phyloP scores from a whole-genome alignment of 1,284 basidiomycete genomes.

The Boletus hoseneyae region DNA sequence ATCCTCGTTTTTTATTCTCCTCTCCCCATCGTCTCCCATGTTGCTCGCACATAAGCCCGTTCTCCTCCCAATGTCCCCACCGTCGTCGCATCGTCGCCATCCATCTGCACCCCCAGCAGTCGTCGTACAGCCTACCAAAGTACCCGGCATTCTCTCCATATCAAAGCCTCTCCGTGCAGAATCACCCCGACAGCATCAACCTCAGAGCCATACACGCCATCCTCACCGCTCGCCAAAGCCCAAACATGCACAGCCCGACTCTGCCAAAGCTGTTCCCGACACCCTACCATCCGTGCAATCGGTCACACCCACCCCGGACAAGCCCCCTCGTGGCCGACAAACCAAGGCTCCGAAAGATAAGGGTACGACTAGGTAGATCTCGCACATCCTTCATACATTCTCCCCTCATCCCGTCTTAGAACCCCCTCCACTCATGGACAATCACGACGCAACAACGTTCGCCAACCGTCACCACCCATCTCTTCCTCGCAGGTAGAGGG shows the following conservation, averaged over 20 bases:
- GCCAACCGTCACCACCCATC: constrained; percentile 59
- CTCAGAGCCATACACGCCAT: constrained; percentile 29
- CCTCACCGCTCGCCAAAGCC: constrained; percentile 37
- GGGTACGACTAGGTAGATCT: constrained; percentile 29
- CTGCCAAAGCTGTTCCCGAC: constrained; percentile 17
- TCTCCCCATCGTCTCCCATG: constrained; percentile 33
- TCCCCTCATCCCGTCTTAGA: constrained; percentile 32
- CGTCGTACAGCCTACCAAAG: constrained; percentile 64
- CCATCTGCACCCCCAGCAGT: constrained; percentile 66
- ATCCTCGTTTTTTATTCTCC: constrained; percentile 31
- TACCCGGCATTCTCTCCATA: constrained; percentile 66
- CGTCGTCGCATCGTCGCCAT: constrained; percentile 51
- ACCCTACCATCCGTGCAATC: constrained; percentile 17
- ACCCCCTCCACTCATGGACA: constrained; percentile 48
- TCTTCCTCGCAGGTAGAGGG: constrained; percentile 63
- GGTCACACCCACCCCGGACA: constrained; percentile 22
- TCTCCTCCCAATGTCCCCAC: constrained; percentile 33
- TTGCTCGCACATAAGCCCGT: constrained; percentile 63
- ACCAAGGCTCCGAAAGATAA: constrained; percentile 32
- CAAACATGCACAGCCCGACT: constrained; percentile 28
- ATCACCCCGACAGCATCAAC: constrained; percentile 34
- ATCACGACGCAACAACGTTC: constrained; percentile 46
- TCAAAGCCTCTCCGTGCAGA: constrained; percentile 51
- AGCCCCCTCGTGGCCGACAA: constrained; percentile 28
- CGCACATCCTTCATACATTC: background rate